Base-by-base conservation (phyloP, 2,329 filamentous ascomycete species). In the Colletotrichum lentis region DNA sequence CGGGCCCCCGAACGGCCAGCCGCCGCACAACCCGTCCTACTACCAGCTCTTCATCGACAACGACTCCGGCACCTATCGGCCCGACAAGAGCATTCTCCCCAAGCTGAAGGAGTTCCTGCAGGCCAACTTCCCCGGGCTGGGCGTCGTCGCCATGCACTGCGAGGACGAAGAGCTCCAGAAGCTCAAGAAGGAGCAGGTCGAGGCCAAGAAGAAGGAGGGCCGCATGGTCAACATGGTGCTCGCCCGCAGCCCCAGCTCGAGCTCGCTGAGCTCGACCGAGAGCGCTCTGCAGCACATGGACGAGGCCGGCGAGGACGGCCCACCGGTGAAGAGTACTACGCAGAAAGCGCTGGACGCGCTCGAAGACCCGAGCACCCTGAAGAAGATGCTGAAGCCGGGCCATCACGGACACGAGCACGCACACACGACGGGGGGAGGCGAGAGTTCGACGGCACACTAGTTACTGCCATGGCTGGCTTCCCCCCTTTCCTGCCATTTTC, bases 41-140 rank as follows among this genome's bases (percentile, higher is more conserved):
- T 98, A 97, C 77, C 91, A 97, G 76, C 86, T 98, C 10, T 83
- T 96, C 71, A 97, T 98, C 75, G 95, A 98, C 81, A 98, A 98
- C 74, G 95, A 97, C 78, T 93, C 90, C 62, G 95, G 95, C 12
- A 98, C 95, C 0, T 98, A 98, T 77, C 88, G 95, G 0, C 95
- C 95, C 0, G 93, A 96, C 75, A 91, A 91, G 64, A 85, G 89
- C 12, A 84, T 92, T 11, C 85, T 98, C 1, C 91, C 92, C 0
- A 77, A 89, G 0, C 83, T 98, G 1, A 88, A 90, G 60, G 75
- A 82, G 12, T 97, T 93, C 75, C 79, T 98, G 2, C 81, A 89
- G 39, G 78, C 77, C 27, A 93, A 95, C 72, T 88, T 97, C 41
- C 92, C 92, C 0, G 93, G 92, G 0, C 80, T 98, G 1, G 88